phyloP scores from a whole-genome alignment of 1,139 yeast species.

The Candida sanyaensis region DNA sequence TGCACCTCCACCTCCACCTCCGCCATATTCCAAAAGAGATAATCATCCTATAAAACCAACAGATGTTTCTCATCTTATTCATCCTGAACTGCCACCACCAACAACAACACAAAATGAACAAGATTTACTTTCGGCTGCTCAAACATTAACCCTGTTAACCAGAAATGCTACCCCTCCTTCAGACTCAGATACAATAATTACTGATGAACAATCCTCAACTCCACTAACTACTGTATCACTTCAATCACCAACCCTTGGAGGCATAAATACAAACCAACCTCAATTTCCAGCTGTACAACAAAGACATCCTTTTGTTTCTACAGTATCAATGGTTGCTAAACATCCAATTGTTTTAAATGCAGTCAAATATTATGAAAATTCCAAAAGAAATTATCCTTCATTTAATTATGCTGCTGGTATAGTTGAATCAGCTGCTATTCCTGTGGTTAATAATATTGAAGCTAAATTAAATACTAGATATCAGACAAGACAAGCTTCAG shows the following conservation, averaged over 20 bases:
- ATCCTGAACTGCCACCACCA: neutral
- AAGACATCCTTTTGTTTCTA: conserved; percentile 43
- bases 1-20: no score
- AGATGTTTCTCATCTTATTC: neutral
- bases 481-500: conserved; percentile 22
- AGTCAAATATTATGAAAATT: conserved; percentile 57
- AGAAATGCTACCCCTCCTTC: conserved; percentile 19
- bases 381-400: conserved; percentile 56
- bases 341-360: conserved; percentile 60
- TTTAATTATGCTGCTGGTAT: conserved; percentile 69
- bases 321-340: conserved; percentile 44
- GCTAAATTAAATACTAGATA: conserved; percentile 45
- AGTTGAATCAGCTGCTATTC: conserved; percentile 63
- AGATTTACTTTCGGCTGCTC: conserved; percentile 43
- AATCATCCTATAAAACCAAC: neutral
- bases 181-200: conserved; percentile 9
- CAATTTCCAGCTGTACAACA: conserved; percentile 13
- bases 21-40: conserved; percentile 7
- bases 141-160: conserved; percentile 41
- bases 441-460: conserved; percentile 55
- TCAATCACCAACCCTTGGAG: neutral
- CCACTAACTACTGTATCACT: conserved; percentile 11
- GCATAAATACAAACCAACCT: conserved; percentile 1
- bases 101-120: conserved; percentile 23
- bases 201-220: conserved; percentile 6